Evolutionary conservation across 345 rosid species (phyloP).

Genomic region (Geranium rotundifolium): DNA sequence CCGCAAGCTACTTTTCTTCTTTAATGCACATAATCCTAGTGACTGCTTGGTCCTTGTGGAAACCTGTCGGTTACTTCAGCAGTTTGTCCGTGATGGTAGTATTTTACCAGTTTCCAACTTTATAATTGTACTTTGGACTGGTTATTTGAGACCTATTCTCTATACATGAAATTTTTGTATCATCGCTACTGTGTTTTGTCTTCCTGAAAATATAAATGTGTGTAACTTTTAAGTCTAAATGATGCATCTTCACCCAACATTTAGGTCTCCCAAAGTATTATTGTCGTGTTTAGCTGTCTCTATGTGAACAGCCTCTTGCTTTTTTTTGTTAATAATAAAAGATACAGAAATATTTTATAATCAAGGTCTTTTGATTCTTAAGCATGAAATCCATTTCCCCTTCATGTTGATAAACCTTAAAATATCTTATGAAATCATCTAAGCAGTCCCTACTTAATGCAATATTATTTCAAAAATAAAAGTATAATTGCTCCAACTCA

Average conservation of each 20-base stretch:
- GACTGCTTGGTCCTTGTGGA: constrained; percentile 59
- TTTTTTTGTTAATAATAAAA: not conserved
- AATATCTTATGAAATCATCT: not conserved
- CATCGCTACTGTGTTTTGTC: not conserved
- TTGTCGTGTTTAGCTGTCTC: not conserved
- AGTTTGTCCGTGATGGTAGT: constrained; percentile 44
- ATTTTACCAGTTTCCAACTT: constrained; percentile 9
- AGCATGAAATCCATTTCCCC: not conserved
- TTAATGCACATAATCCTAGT: constrained; percentile 39
- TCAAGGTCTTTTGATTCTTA: not conserved
- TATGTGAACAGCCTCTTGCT: not conserved
- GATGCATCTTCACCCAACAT: not conserved
- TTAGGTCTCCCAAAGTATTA: not conserved
- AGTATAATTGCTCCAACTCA: not conserved
- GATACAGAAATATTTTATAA: not conserved
- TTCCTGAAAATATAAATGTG: not conserved
- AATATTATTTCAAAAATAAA: too few relatives aligned
- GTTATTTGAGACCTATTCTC: not conserved
- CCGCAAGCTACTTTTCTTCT: constrained; percentile 63
- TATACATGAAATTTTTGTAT: not conserved
- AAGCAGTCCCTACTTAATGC: not conserved
- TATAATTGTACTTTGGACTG: not conserved
- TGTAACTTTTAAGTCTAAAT: not conserved
- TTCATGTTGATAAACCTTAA: not conserved
- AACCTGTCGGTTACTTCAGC: constrained; percentile 50